Evolutionary conservation across 2,329 filamentous ascomycete genomes (phyloP).

Genomic region (Akanthomyces dipterigenus): DNA sequence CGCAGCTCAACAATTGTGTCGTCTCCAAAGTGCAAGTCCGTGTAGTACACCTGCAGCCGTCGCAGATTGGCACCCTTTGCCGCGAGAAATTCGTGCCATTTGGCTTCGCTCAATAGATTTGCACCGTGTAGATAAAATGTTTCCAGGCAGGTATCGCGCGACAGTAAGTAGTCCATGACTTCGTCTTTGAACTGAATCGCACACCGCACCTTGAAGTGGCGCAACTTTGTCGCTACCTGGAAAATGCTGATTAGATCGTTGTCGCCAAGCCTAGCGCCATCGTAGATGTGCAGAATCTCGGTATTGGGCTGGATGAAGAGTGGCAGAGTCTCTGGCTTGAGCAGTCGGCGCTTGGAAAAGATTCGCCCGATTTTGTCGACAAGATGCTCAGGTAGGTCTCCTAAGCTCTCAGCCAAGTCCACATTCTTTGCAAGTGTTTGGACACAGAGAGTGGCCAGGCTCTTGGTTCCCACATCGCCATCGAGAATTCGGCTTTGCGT

Average conservation of each 20-base stretch:
- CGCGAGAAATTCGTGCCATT: conserved; percentile 65
- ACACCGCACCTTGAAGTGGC: conserved; percentile 68
- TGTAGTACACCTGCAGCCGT: conserved; percentile 71
- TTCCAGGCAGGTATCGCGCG: conserved; percentile 61
- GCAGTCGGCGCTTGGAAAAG: conserved; percentile 53
- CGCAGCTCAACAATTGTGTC: conserved; percentile 57
- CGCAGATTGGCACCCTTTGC: conserved; percentile 59
- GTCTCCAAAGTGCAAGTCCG: conserved; percentile 76
- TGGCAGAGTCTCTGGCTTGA: conserved; percentile 46
- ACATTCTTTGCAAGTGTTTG: conserved; percentile 58
- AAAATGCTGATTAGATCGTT: conserved; percentile 80
- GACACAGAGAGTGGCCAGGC: conserved; percentile 57
- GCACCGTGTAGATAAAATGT: conserved; percentile 74
- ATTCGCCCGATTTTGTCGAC: conserved; percentile 54
- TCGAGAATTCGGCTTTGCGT: conserved; percentile 80
- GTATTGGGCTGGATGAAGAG: conserved; percentile 49
- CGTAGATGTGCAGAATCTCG: conserved; percentile 49
- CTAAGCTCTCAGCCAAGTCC: conserved; percentile 54
- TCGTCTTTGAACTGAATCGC: conserved; percentile 88
- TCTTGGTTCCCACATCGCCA: conserved; percentile 63
- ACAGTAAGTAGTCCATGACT: conserved; percentile 73
- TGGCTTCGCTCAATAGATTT: conserved; percentile 71
- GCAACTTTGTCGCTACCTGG: conserved; percentile 62
- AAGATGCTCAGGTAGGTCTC: conserved; percentile 47
- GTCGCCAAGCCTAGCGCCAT: conserved; percentile 57